Conservation (phyloP, 108 stramenopile genomes). For the Tribonema minus region DNA sequence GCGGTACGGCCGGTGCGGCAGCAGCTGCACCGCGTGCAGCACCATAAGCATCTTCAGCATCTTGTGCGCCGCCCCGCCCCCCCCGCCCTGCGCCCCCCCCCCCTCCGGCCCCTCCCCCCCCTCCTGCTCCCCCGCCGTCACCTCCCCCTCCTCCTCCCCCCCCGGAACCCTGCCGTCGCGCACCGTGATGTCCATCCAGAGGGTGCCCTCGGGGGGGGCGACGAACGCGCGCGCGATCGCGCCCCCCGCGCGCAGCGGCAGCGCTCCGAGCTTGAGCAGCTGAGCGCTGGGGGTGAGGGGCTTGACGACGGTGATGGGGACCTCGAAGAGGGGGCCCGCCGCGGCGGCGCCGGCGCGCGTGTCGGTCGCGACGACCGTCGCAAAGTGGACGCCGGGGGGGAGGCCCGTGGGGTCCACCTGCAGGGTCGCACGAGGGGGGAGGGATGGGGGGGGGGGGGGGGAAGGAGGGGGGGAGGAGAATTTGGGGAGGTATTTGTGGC, state of each 20-base stretch:
- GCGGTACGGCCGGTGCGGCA: conserved; percentile 60
- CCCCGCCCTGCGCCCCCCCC: no score
- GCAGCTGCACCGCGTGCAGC: conserved; percentile 66
- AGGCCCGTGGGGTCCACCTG: conserved; percentile 65
- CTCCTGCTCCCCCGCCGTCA: no score
- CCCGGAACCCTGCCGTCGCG: conserved; percentile 26
- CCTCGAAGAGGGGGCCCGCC: conserved; percentile 57
- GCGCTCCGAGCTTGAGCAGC: background rate
- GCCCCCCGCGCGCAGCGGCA: background rate
- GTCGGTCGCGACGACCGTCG: conserved; percentile 20
- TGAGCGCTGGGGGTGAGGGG: background rate
- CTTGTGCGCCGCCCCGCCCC: background rate
- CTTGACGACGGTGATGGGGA: conserved; percentile 67
- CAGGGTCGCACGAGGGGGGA: no score
- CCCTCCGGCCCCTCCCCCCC: no score
- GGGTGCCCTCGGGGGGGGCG: conserved; percentile 58
- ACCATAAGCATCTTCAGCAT: conserved; percentile 46
- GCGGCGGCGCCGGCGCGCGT: conserved; percentile 39
- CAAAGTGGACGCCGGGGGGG: conserved; percentile 66
- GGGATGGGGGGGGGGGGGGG: no score
- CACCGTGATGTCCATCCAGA: conserved; percentile 64
- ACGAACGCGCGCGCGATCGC: conserved; percentile 48
- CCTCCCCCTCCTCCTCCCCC: no score
- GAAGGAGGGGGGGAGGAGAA: no score
- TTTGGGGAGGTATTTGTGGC: no score